Evolutionary conservation across 2,329 filamentous ascomycete species (phyloP), one percentile per base, ranked within the genome.

Genomic region (Penicillium polonicum): DNA sequence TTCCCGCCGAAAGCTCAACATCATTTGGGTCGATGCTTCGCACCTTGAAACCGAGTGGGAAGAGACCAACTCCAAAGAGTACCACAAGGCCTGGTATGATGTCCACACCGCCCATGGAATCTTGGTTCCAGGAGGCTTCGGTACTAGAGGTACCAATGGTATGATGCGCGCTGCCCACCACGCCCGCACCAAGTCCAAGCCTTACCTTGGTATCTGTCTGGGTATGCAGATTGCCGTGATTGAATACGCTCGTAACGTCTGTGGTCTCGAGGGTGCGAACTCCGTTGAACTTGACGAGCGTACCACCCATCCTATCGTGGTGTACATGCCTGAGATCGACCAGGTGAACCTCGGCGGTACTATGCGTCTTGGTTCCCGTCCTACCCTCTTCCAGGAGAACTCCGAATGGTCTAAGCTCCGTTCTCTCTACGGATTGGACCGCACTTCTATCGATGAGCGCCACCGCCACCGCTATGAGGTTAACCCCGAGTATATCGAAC

Each of bases 161-260:
- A 97, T 97, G 92, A 88, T 97, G 68, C 80, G 85, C 54, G 90
- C 88, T 8, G 88, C 89, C 13, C 88, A 88, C 63, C 96, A 89
- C 87, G 92, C 93, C 3, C 87, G 93, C 54, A 88, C 89, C 65
- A 87, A 91, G 68, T 87, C 88, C 60, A 85, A 85, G 4, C 92
- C 92, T 2, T 97, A 89, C 76, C 82, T 97, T 1, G 93, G 94
- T 58, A 89, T 97, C 62, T 97, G 92, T 73, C 80, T 97, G 27
- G 92, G 91, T 58, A 91, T 96, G 87, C 94, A 97, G 74, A 84
- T 96, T 49, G 92, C 93, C 19, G 91, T 96, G 45, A 89, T 97
- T 65, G 92, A 97, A 75, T 90, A 86, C 66, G 91, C 92, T 1
- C 86, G 91, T 41, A 87, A 90, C 63, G 79, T 92, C 1, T 89